Evolutionary conservation across 139 green algal genomes (phyloP), one percentile per base, ranked within the genome.

Genomic region (Zygnema cylindricum): DNA sequence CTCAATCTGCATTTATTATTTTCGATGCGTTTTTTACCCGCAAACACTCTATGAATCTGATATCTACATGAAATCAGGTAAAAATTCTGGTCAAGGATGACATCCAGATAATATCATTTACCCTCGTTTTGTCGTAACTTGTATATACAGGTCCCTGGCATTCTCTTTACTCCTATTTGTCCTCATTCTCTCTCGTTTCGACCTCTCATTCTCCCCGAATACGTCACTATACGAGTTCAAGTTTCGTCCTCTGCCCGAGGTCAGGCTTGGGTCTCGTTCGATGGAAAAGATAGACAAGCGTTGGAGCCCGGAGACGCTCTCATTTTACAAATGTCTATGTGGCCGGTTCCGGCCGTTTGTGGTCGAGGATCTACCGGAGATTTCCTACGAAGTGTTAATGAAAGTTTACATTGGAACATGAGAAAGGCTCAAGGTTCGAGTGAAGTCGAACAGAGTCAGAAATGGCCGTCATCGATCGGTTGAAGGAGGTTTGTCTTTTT

Each of bases 151-250:
- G 87, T 91, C 39, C 82, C 90, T 2, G 86, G 69, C 38, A 85
- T 93, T 38, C 63, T 92, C 30, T 86, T 92, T 41, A 92, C 88
- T 25, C 97, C 97, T 69, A 96, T 99, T 85, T 99, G 97, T 91
- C 96, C 97, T 0, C 97, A 99, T 93, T 98, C 95, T 32, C 95
- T 99, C 7, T 97, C 94, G 79, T 99, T 99, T 95, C 92, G 95
- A 2, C 94, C 94, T 7, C 83, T 96, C 33, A 88, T 97, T 1
- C 92, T 96, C 69, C 94, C 95, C 2, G 95, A 96, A 43, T 91
- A 93, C 63, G 93, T 96, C 33, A 92, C 88, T 40, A 87, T 96
- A 43, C 86, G 93, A 2, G 86, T 98, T 1, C 92, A 96, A 92
- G 95, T 98, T 1, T 95, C 95, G 0, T 35, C 77, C 39, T 90